Conservation (phyloP, 208 protist genomes). For the Leishmania major region DNA sequence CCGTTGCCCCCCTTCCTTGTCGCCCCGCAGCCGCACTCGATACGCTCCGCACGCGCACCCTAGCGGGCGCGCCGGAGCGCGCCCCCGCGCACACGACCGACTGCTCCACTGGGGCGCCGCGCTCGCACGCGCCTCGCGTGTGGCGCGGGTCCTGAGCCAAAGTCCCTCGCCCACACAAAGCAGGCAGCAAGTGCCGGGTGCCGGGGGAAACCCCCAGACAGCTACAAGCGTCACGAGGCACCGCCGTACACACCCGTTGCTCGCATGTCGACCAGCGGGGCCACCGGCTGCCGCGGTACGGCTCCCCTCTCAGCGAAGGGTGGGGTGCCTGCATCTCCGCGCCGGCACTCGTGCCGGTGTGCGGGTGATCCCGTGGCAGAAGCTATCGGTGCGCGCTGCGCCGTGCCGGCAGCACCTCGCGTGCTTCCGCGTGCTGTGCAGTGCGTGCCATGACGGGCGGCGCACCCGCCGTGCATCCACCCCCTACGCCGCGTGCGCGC, state of each 20-base stretch:
- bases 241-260: slow-evolving; percentile 36
- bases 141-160: slow-evolving; percentile 65
- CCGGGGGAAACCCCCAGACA: slow-evolving; percentile 33
- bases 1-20: slow-evolving; percentile 33
- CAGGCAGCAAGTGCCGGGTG: slow-evolving; percentile 64
- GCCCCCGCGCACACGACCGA: slow-evolving; percentile 27
- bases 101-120: slow-evolving; percentile 31
- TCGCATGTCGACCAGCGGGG: slow-evolving; percentile 29
- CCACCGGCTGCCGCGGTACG: slow-evolving; percentile 32
- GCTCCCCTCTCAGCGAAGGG: slow-evolving; percentile 25
- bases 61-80: background rate
- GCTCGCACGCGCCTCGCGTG: slow-evolving; percentile 17
- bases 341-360: slow-evolving; percentile 24
- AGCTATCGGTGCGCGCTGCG: slow-evolving; percentile 20
- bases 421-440: slow-evolving; percentile 6
- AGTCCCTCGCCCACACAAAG: slow-evolving; percentile 62
- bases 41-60: background rate
- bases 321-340: slow-evolving; percentile 24
- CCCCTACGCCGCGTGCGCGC: slow-evolving; percentile 8
- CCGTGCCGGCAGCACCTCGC: slow-evolving; percentile 9
- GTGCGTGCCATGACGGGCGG: slow-evolving; percentile 20
- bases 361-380: slow-evolving; percentile 31
- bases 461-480: slow-evolving; percentile 32
- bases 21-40: slow-evolving; percentile 26
- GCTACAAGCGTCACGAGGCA: slow-evolving; percentile 27